Percentiles rank a stretch among this genome's conserved stretches.
Evolutionary conservation across 306 rosid species (phyloP).

Genomic region (Amphicarpaea edgeworthii): DNA sequence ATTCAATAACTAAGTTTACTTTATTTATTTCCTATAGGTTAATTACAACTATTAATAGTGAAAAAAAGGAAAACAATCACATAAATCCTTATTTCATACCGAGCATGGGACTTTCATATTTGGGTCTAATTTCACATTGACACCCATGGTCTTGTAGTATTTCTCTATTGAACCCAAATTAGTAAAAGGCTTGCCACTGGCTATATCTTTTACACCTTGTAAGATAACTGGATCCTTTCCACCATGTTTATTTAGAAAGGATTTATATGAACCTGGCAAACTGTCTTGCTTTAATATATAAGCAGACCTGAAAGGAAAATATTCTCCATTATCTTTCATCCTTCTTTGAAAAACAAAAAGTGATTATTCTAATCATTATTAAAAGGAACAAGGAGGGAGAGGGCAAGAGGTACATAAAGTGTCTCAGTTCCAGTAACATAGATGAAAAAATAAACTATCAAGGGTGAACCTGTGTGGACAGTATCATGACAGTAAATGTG

Average conservation of each 20-base stretch:
- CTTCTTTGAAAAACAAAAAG: neutral
- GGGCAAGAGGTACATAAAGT: conserved; percentile 1
- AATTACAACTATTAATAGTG: neutral
- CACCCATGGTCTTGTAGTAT: conserved; percentile 67
- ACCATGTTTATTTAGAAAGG: conserved; percentile 94
- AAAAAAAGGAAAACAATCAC: conserved; percentile 34
- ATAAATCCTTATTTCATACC: conserved; percentile 57
- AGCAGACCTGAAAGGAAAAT: conserved; percentile 76
- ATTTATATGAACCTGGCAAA: conserved; percentile 89
- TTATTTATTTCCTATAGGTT: conserved; percentile 34
- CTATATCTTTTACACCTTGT: conserved; percentile 79
- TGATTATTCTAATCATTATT: neutral
- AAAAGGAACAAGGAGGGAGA: neutral
- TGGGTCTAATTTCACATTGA: conserved; percentile 70
- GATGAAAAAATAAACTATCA: conserved; percentile 22
- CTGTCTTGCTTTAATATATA: conserved; percentile 96
- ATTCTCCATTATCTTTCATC: conserved; percentile 7
- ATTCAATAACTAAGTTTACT: conserved; percentile 32
- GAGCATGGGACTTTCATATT: conserved; percentile 89
- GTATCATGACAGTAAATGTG: neutral
- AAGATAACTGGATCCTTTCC: conserved; percentile 82
- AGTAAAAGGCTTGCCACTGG: conserved; percentile 74
- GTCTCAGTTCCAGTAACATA: neutral
- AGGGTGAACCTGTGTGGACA: conserved; percentile 10
- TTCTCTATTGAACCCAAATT: conserved; percentile 72